These are phyloP conservation scores for Andrographis paniculata DNA, from an alignment of 305 asterid species.

Conservation along the genomic window DNA sequence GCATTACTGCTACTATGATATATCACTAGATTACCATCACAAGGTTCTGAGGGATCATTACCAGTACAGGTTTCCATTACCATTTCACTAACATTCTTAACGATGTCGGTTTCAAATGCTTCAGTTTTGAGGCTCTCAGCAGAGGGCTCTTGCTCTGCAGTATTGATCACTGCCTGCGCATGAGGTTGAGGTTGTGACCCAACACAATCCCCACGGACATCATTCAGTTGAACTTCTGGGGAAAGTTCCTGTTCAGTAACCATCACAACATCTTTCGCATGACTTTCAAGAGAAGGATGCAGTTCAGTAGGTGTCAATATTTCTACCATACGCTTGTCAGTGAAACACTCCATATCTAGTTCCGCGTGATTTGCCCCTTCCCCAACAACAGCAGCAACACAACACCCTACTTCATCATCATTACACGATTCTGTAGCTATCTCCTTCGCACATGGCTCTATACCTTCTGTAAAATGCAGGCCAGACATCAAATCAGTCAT, in stretches of 20 bases:
- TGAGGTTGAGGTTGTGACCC: conserved; percentile 15
- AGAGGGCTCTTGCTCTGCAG: conserved; percentile 15
- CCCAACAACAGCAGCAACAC: conserved; percentile 10
- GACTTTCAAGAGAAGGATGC: conserved; percentile 8
- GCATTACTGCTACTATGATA: conserved; percentile 19
- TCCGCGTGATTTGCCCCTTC: conserved; percentile 12
- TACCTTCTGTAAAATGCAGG: conserved; percentile 6
- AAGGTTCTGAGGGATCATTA: conserved; percentile 16
- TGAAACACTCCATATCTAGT: conserved; percentile 17
- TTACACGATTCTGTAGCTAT: conserved; percentile 16
- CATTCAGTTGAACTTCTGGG: conserved; percentile 15
- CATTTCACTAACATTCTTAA: conserved; percentile 11
- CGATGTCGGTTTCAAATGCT: conserved; percentile 10
- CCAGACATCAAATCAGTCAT: conserved; percentile 14
- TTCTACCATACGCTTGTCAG: conserved; percentile 9
- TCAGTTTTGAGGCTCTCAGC: conserved; percentile 8
- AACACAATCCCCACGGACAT: background rate
- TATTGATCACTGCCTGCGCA: conserved; percentile 16
- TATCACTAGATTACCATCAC: conserved; percentile 18
- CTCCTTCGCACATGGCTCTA: conserved; percentile 16
- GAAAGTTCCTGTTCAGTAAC: conserved; percentile 12
- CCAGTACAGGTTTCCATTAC: conserved; percentile 18
- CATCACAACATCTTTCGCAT: conserved; percentile 15
- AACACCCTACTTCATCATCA: conserved; percentile 11
- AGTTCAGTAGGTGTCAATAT: conserved; percentile 11